Evolutionary conservation across 495 filamentous ascomycete genomes (phyloP), one percentile per base, ranked within the genome.

Genomic region (Podospora tetraspora): DNA sequence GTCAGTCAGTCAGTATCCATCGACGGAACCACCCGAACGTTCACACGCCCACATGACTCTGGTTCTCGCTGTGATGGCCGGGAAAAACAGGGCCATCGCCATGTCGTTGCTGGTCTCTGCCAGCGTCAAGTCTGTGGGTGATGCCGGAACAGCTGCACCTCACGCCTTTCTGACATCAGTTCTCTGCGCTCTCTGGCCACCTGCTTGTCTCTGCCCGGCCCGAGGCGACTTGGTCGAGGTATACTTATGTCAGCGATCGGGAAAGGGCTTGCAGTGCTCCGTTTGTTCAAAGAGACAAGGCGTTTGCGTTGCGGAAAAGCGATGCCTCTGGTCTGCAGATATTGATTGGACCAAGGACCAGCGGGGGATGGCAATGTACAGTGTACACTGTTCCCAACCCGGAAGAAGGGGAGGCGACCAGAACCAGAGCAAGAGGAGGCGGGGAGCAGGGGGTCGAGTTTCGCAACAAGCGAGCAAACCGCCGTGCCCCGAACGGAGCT

Each of bases 211-310:
- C 65, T 43, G 59, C 25, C 11, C 10, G 37, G 37, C 37, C 37
- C 34, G 4, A 16, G 5, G 34, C 34, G 13, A 19, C 34, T 43
- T 10, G 32, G 25, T 52, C 37, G 30, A 52, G 43, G 43, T 34
- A 71, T 68, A 62, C 24, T 27, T 27, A 71, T 71, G 69, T 71
- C 69, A 71, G 69, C 66, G 66, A 59, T 63, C 34, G 32, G 32
- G 11, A 4, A 12, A n/a, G 37, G 37, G 64, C 64, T 43, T 27
- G 61, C 24, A 62, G 29, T n/a, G 9, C 25, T 27, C 25, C 11
- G 56, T 9, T 21, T 56, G 37, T 60, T 10, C 21, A 24, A 16
- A 34, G 3, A 23, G n/a, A 24, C n/a, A 64, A 29, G 43, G 16
- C 34, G 68, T 29, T 32, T 58, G 59, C 16, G 11, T 30, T 37